These are phyloP conservation scores for Inonotus obliquus DNA, from an alignment of 1,284 basidiomycete species.

Conservation along the genomic window DNA sequence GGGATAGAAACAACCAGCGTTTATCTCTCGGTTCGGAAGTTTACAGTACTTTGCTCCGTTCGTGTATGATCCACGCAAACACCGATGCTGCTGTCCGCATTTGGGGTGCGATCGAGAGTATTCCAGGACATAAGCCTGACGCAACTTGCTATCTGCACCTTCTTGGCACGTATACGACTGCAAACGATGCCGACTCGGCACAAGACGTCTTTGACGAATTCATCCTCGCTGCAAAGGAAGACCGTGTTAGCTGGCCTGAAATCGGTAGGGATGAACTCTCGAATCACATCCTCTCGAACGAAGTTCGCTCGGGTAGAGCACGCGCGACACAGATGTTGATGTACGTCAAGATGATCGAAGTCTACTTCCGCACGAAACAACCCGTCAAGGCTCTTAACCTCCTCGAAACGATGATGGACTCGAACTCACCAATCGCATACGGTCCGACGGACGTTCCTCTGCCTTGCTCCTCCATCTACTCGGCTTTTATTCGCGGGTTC, in stretches of 20 bases:
- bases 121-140: conserved; percentile 35
- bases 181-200: conserved; percentile 53
- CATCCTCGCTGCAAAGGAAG: conserved; percentile 35
- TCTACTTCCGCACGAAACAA: conserved; percentile 66
- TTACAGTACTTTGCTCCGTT: conserved; percentile 60
- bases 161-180: conserved; percentile 55
- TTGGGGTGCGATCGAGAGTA: conserved; percentile 61
- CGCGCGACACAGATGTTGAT: conserved; percentile 41
- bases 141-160: conserved; percentile 53
- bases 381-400: conserved; percentile 63
- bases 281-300: conserved; percentile 15
- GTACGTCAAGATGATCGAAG: conserved; percentile 74
- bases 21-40: conserved; percentile 35
- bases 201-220: conserved; percentile 69
- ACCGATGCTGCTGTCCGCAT: conserved; percentile 64
- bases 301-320: conserved; percentile 17
- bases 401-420: conserved; percentile 70
- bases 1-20: conserved; percentile 20
- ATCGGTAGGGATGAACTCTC: conserved; percentile 20
- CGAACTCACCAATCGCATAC: conserved; percentile 35
- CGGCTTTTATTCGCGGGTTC: conserved; percentile 65
- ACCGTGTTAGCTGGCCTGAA: conserved; percentile 31
- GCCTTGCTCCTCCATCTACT: conserved; percentile 60
- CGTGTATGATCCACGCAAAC: conserved; percentile 56
- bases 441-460: conserved; percentile 43